A percentile compares a stretch with the other conserved stretches of the same genome.
These are phyloP conservation scores for Kingdonia uniflora DNA, from an alignment of 164 flowering plant species.

Conservation along the genomic window DNA sequence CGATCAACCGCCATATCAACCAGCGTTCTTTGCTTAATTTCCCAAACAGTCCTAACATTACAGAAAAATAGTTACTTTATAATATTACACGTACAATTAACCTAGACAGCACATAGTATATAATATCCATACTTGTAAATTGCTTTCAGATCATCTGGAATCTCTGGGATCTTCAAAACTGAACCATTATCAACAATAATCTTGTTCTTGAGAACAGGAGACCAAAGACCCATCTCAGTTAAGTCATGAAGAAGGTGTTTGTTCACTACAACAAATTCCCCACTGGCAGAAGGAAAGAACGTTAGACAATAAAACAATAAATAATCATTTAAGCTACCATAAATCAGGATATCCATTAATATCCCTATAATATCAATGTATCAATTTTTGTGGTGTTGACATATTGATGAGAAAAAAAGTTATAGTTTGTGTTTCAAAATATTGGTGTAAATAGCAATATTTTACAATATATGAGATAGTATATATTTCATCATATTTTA, in stretches of 20 bases:
- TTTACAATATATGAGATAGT: no score
- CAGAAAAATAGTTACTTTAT: not conserved
- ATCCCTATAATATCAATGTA: no score
- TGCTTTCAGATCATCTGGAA: conserved; percentile 60
- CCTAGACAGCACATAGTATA: no score
- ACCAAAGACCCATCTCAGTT: conserved; percentile 97
- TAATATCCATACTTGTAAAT: conserved; percentile 54
- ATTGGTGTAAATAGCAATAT: no score
- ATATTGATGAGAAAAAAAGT: no score
- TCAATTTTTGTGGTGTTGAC: no score
- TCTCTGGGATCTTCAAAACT: conserved; percentile 58
- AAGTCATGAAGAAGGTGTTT: conserved; percentile 95
- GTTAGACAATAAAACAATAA: no score
- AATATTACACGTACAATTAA: not conserved
- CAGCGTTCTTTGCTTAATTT: conserved; percentile 83
- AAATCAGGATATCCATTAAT: no score
- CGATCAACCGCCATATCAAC: conserved; percentile 98
- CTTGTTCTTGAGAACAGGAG: conserved; percentile 73
- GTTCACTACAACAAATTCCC: conserved; percentile 97
- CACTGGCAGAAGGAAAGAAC: conserved; percentile 34
- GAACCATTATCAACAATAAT: conserved; percentile 84
- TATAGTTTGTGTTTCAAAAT: no score
- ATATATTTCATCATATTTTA: no score
- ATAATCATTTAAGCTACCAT: no score
- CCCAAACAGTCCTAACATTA: conserved; percentile 79